Evolutionary conservation across 257 asterid species (phyloP).

Genomic region (Euphrasia confusa): DNA sequence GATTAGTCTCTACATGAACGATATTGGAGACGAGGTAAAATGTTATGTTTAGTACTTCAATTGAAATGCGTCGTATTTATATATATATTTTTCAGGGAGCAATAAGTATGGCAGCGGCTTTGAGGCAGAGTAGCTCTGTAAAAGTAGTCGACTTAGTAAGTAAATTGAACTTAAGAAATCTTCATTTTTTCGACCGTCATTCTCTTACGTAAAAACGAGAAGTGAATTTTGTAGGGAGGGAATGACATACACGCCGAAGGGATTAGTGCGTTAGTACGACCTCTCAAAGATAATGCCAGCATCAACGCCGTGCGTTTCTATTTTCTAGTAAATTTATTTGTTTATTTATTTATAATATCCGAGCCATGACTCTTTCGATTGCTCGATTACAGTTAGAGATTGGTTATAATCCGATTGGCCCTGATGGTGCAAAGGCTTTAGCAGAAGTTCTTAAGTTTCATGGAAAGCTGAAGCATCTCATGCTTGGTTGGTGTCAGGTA

Average conservation of each 20-base stretch:
- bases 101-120: slow-evolving; percentile 76
- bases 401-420: slow-evolving; percentile 95
- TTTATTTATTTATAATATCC: background rate
- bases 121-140: slow-evolving; percentile 74
- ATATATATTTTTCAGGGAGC: slow-evolving; percentile 57
- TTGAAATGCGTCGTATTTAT: background rate
- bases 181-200: slow-evolving; percentile 7
- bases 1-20: slow-evolving; percentile 90
- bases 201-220: slow-evolving; percentile 4
- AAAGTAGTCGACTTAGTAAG: slow-evolving; percentile 78
- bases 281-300: slow-evolving; percentile 72
- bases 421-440: slow-evolving; percentile 86
- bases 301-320: slow-evolving; percentile 59
- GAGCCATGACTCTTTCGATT: slow-evolving; percentile 3
- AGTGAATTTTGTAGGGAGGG: slow-evolving; percentile 65
- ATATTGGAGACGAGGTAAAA: slow-evolving; percentile 78
- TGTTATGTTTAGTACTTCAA: background rate
- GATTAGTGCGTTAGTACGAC: slow-evolving; percentile 53
- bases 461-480: slow-evolving; percentile 68
- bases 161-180: slow-evolving; percentile 20
- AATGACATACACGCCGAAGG: slow-evolving; percentile 91
- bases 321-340: background rate
- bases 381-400: slow-evolving; percentile 58
- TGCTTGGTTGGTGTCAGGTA: slow-evolving; percentile 99
- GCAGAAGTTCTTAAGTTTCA: slow-evolving; percentile 91